Evolutionary conservation across 208 protist species (phyloP).

Genomic region (Crithidia brevicula): DNA sequence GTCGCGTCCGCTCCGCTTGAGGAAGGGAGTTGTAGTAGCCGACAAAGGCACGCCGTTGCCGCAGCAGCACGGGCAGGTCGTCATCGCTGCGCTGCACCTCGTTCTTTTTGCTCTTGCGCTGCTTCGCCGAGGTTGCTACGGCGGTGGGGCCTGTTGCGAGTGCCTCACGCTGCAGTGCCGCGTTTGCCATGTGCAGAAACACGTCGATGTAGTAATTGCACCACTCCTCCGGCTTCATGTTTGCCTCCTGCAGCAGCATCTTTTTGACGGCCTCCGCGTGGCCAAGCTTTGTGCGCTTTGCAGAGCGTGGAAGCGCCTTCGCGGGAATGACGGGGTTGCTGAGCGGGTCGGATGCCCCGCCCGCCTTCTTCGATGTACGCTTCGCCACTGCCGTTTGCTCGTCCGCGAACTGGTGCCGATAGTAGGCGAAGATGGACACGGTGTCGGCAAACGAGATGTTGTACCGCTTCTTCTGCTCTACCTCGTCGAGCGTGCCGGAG

Average conservation of each 20-base stretch:
- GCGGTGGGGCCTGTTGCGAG: slow-evolving; percentile 29
- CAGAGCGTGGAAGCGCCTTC: slow-evolving; percentile 53
- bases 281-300: slow-evolving; percentile 43
- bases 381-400: slow-evolving; percentile 24
- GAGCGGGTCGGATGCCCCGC: neutral
- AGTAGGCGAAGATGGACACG: slow-evolving; percentile 75
- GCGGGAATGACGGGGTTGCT: slow-evolving; percentile 54
- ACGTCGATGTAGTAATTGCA: slow-evolving; percentile 86
- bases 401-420: slow-evolving; percentile 63
- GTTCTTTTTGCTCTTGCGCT: slow-evolving; percentile 31
- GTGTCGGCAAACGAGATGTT: slow-evolving; percentile 85
- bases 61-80: slow-evolving; percentile 81
- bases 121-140: slow-evolving; percentile 9
- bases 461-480: slow-evolving; percentile 62
- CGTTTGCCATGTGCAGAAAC: slow-evolving; percentile 84
- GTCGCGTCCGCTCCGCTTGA: slow-evolving; percentile 64
- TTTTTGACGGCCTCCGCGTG: slow-evolving; percentile 66
- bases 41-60: slow-evolving; percentile 80
- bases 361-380: slow-evolving; percentile 5
- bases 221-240: slow-evolving; percentile 91
- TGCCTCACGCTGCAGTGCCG: slow-evolving; percentile 72
- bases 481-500: slow-evolving; percentile 35
- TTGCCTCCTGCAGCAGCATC: slow-evolving; percentile 70
- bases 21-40: slow-evolving; percentile 85
- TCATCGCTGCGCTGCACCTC: slow-evolving; percentile 41